These are phyloP conservation scores for Pseudocercospora vitis DNA, from an alignment of 2,329 filamentous ascomycete genomes.

Conservation along the genomic window DNA sequence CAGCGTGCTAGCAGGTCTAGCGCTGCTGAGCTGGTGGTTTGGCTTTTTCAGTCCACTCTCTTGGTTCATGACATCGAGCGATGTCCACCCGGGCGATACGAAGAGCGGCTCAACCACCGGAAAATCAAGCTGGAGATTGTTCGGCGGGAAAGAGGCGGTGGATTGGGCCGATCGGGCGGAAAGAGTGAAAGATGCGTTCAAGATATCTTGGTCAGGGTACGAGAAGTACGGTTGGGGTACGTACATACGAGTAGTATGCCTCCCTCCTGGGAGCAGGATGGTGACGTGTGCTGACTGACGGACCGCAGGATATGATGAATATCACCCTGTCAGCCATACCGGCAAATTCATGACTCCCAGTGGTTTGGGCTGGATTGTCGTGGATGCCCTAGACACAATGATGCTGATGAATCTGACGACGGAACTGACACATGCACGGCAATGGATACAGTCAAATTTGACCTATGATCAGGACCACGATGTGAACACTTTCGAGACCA, in stretches of 20 bases:
- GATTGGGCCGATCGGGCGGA: conserved; percentile 80
- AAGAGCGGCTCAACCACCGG: conserved; percentile 24
- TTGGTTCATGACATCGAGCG: conserved; percentile 23
- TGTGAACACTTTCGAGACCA: conserved; percentile 97
- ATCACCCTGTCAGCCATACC: conserved; percentile 75
- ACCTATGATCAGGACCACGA: conserved; percentile 91
- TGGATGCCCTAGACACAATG: conserved; percentile 92
- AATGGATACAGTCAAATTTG: conserved; percentile 81
- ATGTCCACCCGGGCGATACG: conserved; percentile 9
- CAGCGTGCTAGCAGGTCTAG: conserved; percentile 56
- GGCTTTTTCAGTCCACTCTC: conserved; percentile 56
- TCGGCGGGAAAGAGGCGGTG: conserved; percentile 52
- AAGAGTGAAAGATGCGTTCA: conserved; percentile 83
- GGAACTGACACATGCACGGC: conserved; percentile 76
- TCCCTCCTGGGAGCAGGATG: conserved; percentile 11
- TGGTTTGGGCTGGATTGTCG: conserved; percentile 96
- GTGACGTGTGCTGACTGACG: conserved; percentile 17
- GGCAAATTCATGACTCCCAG: conserved; percentile 82
- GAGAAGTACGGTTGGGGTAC: conserved; percentile 90
- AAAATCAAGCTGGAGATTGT: conserved; percentile 51
- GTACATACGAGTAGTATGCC: conserved; percentile 39
- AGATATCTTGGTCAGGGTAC: conserved; percentile 89
- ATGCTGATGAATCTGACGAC: conserved; percentile 97
- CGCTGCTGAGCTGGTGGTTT: conserved; percentile 65
- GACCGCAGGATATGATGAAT: conserved; percentile 69